Conservation (phyloP, 2,329 filamentous ascomycete species). For the Pseudogymnoascus sp. region DNA sequence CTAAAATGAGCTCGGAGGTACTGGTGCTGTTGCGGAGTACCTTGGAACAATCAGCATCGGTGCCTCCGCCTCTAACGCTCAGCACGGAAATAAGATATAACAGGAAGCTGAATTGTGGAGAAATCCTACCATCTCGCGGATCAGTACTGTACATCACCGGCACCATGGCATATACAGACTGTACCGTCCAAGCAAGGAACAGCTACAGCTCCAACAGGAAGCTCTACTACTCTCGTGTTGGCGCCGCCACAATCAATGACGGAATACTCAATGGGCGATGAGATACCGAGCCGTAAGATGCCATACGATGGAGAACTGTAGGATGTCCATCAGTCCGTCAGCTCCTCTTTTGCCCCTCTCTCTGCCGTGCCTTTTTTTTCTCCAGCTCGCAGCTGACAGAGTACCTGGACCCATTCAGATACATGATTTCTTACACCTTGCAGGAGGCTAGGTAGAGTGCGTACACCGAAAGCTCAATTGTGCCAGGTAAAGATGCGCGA, state of each 20-base stretch:
- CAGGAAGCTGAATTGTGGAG: conserved; percentile 2
- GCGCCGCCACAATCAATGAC: conserved; percentile 4
- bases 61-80: conserved; percentile 6
- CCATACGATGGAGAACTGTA: not conserved
- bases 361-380: not conserved
- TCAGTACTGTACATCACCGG: not conserved
- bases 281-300: not conserved
- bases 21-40: not conserved
- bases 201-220: conserved; percentile 1
- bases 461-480: conserved; percentile 1
- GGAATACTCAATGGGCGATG: not conserved
- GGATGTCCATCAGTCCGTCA: not conserved
- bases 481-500: not conserved
- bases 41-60: not conserved
- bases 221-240: conserved; percentile 2
- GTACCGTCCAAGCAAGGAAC: not conserved
- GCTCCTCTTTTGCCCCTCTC: conserved; percentile 4
- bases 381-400: not conserved
- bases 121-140: not conserved
- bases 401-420: not conserved
- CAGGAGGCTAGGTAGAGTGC: conserved; percentile 2
- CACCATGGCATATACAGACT: not conserved
- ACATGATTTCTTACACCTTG: conserved; percentile 4
- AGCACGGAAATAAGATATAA: not conserved
- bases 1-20: not conserved